These are phyloP conservation scores for Orbilia blumenaviensis DNA, from an alignment of 2,329 filamentous ascomycete genomes.

Conservation along the genomic window DNA sequence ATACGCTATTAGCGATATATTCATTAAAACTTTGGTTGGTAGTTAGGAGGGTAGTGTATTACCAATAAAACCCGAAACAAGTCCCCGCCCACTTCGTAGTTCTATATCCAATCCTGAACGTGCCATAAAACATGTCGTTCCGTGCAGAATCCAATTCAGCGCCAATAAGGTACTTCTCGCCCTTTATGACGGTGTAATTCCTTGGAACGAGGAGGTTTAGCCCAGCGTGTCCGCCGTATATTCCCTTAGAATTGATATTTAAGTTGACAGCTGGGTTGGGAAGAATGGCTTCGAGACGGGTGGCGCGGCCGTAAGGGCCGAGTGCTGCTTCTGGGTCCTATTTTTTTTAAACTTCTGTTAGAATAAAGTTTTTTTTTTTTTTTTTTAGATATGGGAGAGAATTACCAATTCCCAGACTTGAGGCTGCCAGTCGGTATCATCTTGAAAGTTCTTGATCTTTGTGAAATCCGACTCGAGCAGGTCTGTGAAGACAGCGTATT, in stretches of 20 bases:
- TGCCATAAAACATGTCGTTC: conserved; percentile 74
- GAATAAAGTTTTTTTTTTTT: too few relatives aligned
- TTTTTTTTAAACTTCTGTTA: conserved; percentile 52
- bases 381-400: background rate
- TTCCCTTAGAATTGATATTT: conserved; percentile 63
- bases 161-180: conserved; percentile 68
- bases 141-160: conserved; percentile 72
- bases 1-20: too few relatives aligned
- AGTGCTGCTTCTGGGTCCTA: conserved; percentile 64
- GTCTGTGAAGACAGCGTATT: conserved; percentile 71
- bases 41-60: conserved; percentile 61
- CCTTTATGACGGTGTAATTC: conserved; percentile 58
- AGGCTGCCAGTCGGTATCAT: conserved; percentile 70
- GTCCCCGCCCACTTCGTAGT: conserved; percentile 71
- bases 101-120: conserved; percentile 74
- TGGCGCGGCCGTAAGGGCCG: conserved; percentile 74
- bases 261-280: conserved; percentile 65
- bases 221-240: conserved; percentile 65
- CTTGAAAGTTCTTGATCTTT: conserved; percentile 65
- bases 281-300: conserved; percentile 68
- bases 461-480: conserved; percentile 77
- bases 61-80: conserved; percentile 81
- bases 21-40: background rate
- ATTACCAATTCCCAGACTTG: conserved; percentile 72
- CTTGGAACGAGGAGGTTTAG: conserved; percentile 68